Evolutionary conservation across 768 basidiomycete genomes (phyloP).

Genomic region (Panaeolus cyanescens): DNA sequence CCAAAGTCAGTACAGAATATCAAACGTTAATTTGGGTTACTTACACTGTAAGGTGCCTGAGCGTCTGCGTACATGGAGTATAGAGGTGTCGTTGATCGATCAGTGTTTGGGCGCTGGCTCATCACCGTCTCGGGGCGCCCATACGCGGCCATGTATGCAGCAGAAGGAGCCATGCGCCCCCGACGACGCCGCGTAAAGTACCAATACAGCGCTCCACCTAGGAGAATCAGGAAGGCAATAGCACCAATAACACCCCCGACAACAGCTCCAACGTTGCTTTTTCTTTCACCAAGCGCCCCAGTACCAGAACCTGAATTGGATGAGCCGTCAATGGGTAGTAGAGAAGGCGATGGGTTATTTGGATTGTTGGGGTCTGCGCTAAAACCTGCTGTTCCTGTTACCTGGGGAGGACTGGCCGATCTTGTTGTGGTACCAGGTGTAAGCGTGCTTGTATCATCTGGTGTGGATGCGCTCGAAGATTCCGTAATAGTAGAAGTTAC

Average conservation of each 20-base stretch:
- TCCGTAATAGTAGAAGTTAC: not conserved
- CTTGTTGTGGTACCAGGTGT: not conserved
- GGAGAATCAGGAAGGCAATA: conserved; percentile 15
- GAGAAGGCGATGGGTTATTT: not conserved
- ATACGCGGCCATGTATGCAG: conserved; percentile 22
- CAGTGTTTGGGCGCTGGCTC: not conserved
- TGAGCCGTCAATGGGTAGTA: not conserved
- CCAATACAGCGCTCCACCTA: conserved; percentile 14
- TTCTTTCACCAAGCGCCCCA: not conserved
- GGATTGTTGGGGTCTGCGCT: not conserved
- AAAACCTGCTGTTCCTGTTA: not conserved
- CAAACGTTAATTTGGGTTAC: not conserved
- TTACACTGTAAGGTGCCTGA: not conserved
- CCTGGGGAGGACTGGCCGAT: not conserved
- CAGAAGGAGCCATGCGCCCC: conserved; percentile 20
- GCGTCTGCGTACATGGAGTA: not conserved
- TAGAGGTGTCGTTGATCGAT: not conserved
- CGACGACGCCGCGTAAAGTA: conserved; percentile 23
- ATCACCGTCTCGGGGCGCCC: conserved; percentile 7
- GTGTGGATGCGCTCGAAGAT: not conserved
- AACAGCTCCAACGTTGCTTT: conserved; percentile 17
- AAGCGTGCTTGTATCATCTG: not conserved
- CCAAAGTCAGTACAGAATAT: not conserved
- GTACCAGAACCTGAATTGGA: not conserved
- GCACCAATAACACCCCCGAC: conserved; percentile 21